phyloP scores from a whole-genome alignment of 1,284 basidiomycete genomes.

The Gymnopus androsaceus region DNA sequence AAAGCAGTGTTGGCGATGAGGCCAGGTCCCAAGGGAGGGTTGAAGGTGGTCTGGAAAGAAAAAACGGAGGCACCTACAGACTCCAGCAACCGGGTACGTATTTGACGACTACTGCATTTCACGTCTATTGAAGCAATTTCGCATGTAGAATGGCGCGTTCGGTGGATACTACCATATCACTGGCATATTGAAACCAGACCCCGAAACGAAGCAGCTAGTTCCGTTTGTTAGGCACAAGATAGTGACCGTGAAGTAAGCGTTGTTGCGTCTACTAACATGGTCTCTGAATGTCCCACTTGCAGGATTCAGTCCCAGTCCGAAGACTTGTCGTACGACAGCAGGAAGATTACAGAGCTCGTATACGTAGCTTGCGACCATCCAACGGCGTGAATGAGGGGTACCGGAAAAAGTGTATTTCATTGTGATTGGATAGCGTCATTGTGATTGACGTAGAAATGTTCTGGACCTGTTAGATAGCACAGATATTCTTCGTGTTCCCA shows the following conservation, averaged over 20 bases:
- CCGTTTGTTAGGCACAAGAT: slow-evolving; percentile 54
- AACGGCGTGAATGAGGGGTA: slow-evolving; percentile 16
- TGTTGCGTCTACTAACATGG: not conserved
- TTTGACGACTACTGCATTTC: not conserved
- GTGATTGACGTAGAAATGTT: no score
- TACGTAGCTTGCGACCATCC: slow-evolving; percentile 49
- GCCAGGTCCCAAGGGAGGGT: slow-evolving; percentile 34
- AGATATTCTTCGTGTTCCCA: no score
- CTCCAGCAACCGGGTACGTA: slow-evolving; percentile 43
- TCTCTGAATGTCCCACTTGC: slow-evolving; percentile 5
- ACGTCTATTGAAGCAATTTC: slow-evolving; percentile 6
- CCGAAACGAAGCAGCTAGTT: slow-evolving; percentile 34
- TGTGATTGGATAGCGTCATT: no score
- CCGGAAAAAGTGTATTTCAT: no score
- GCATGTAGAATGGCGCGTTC: slow-evolving; percentile 47
- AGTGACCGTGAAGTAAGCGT: slow-evolving; percentile 51
- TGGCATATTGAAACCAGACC: slow-evolving; percentile 44
- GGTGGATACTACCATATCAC: slow-evolving; percentile 55
- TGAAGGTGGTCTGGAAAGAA: slow-evolving; percentile 53
- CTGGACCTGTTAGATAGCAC: no score
- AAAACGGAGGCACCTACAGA: slow-evolving; percentile 47
- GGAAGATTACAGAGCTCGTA: slow-evolving; percentile 48
- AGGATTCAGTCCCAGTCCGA: slow-evolving; percentile 51
- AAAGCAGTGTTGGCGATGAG: slow-evolving; percentile 49
- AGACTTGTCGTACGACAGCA: slow-evolving; percentile 41